Evolutionary conservation across 176 grass and related monocot species (phyloP).

Genomic region (Aegilops sharonensis): DNA sequence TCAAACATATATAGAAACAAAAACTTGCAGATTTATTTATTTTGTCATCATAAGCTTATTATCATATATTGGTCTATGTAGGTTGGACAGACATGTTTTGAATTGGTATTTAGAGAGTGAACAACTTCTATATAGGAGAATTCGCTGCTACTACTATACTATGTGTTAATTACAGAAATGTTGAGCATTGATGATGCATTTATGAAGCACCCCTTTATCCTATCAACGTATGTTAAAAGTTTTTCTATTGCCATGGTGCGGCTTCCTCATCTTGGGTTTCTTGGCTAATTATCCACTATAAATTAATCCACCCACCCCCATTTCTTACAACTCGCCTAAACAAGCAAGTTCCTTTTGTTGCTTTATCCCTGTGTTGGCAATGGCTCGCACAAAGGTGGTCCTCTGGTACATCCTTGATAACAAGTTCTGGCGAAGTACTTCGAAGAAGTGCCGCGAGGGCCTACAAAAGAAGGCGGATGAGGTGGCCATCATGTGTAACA

Average conservation of each 20-base stretch:
- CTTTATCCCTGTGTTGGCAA: background rate
- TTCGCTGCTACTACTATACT: background rate
- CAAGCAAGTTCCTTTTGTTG: background rate
- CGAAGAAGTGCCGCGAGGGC: background rate
- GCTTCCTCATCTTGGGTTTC: background rate
- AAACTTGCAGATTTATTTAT: background rate
- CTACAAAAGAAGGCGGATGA: conserved; percentile 36
- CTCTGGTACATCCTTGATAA: conserved; percentile 5
- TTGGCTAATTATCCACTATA: too few relatives aligned
- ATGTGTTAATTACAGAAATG: too few relatives aligned
- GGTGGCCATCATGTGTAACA: conserved; percentile 13
- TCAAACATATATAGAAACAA: background rate
- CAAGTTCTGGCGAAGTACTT: background rate
- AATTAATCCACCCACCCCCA: background rate
- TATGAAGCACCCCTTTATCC: background rate
- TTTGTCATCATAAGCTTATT: background rate
- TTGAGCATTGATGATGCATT: background rate
- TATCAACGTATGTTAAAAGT: background rate
- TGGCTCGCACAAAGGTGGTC: too few relatives aligned
- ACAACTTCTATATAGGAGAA: too few relatives aligned
- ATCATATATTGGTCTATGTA: conserved; percentile 35
- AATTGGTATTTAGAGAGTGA: conserved; percentile 61
- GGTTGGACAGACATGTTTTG: conserved; percentile 89
- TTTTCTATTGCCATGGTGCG: background rate
- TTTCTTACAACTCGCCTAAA: background rate